These are phyloP conservation scores for Corynespora cassiicola DNA, from an alignment of 2,329 filamentous ascomycete species.

Conservation along the genomic window DNA sequence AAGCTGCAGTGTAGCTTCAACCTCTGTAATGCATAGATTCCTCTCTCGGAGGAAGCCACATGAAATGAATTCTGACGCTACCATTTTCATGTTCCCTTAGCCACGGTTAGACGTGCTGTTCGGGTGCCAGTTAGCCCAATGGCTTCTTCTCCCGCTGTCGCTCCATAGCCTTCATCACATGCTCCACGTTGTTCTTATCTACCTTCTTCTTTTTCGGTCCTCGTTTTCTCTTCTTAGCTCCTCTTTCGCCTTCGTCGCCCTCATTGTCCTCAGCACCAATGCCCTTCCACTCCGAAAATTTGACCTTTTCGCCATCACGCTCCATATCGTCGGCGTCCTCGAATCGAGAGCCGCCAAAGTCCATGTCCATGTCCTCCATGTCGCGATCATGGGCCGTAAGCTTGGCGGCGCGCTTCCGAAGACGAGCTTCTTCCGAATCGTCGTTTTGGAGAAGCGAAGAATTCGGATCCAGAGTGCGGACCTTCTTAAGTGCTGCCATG, in stretches of 20 bases:
- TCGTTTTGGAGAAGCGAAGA: constrained; percentile 51
- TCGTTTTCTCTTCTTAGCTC: constrained; percentile 71
- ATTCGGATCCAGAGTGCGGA: constrained; percentile 59
- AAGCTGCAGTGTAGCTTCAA: constrained; percentile 15
- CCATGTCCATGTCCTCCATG: constrained; percentile 90
- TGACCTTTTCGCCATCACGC: constrained; percentile 62
- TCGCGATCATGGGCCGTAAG: constrained; percentile 77
- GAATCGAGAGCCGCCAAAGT: constrained; percentile 86
- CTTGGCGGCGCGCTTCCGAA: constrained; percentile 69
- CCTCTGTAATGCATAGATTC: constrained; percentile 19
- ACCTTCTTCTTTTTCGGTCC: constrained; percentile 78
- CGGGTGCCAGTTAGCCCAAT: constrained; percentile 11
- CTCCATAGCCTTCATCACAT: constrained; percentile 82
- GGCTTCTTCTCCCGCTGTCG: constrained; percentile 56
- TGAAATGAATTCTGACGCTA: background rate
- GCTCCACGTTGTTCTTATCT: constrained; percentile 77
- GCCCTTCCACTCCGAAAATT: constrained; percentile 69
- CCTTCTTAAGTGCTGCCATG: constrained; percentile 84
- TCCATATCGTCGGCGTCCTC: constrained; percentile 89
- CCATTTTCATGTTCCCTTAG: background rate
- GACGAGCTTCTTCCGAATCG: constrained; percentile 68
- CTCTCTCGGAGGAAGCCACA: background rate
- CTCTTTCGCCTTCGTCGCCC: constrained; percentile 52
- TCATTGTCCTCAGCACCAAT: constrained; percentile 58
- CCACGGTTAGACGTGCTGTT: background rate